Evolutionary conservation across 1,284 basidiomycete species (phyloP), one percentile per base, ranked within the genome.

Genomic region (Abortiporus biennis): DNA sequence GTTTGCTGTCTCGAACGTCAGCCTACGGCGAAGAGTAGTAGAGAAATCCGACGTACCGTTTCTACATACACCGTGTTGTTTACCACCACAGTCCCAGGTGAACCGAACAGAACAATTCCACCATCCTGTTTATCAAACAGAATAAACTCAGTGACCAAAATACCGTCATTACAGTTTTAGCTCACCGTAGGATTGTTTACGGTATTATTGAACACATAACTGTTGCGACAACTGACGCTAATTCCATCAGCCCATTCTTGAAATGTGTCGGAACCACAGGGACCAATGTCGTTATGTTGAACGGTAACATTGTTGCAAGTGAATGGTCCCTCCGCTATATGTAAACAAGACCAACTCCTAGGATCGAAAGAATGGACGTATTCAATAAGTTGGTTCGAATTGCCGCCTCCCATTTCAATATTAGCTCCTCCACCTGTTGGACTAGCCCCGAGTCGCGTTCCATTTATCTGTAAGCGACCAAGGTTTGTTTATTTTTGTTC

Each of bases 201-300:
- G 60, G 77, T 71, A 59, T 92, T 93, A 53, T 84, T 80, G 42
- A 74, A 74, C 25, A 92, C 73, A 29, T 76, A 50, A 47, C 76
- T 74, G 52, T 80, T 76, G 44, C 64, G 65, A 60, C 90, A 93
- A 40, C 78, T 79, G 43, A 92, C 59, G 49, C 84, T 88, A 54
- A 92, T 86, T 2, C 89, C 90, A 54, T 92, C 89, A 2, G 90
- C 85, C 90, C 88, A 92, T 56, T 87, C 62, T 50, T 78, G 73
- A 54, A 76, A 85, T 1, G 50, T 49, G 44, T 83, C 78, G 1
- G 74, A 74, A 3, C 84, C 84, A 47, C 80, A 79, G 4, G 85
- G 85, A 2, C 84, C 88, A 34, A 90, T 80, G 50, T 90, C 85
- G 50, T 91, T 90, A 61, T 88, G 80, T 56, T 85, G 80, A 31